Percentiles rank a stretch among this genome's conserved stretches.
phyloP scores from a whole-genome alignment of 352 stramenopile genomes.

The Phytophthora sojae region DNA sequence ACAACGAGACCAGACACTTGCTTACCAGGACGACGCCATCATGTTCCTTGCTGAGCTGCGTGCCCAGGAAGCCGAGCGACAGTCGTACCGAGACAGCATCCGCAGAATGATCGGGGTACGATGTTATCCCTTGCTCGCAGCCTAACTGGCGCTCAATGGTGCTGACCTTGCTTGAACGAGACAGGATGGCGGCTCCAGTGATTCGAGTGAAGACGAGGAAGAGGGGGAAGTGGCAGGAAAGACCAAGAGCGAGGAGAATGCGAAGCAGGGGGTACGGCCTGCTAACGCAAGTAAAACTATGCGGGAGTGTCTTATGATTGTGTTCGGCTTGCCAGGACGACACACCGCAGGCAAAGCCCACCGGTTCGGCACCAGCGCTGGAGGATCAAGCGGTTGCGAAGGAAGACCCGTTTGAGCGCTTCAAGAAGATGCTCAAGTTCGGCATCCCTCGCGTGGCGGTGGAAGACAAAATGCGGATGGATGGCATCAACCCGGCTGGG shows the following conservation, averaged over 20 bases:
- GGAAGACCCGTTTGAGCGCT: constrained; percentile 25
- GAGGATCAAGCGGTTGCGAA: background rate
- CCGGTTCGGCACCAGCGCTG: background rate
- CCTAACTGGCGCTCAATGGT: background rate
- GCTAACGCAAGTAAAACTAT: background rate
- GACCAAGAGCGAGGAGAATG: constrained; percentile 2
- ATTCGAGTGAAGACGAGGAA: constrained; percentile 1
- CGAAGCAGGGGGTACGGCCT: constrained; percentile 11
- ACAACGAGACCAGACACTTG: too few species aligned
- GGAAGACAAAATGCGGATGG: constrained; percentile 33
- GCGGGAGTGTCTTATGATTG: background rate
- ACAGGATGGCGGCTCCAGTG: constrained; percentile 36
- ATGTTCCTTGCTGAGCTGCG: constrained; percentile 35
- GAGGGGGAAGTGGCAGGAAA: background rate
- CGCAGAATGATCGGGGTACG: background rate
- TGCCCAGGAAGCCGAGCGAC: background rate
- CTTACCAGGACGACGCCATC: background rate
- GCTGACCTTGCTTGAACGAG: background rate
- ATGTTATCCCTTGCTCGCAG: background rate
- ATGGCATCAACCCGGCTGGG: constrained; percentile 26
- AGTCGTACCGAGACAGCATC: background rate
- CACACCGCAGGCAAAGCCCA: background rate
- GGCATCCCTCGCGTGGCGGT: constrained; percentile 31
- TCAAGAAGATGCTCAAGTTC: constrained; percentile 37
- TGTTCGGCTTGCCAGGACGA: background rate